A percentile compares a stretch with the other conserved stretches of the same genome.
Conservation (phyloP, 805 yeast genomes). For the Cyberlindnera euphorbiae region DNA sequence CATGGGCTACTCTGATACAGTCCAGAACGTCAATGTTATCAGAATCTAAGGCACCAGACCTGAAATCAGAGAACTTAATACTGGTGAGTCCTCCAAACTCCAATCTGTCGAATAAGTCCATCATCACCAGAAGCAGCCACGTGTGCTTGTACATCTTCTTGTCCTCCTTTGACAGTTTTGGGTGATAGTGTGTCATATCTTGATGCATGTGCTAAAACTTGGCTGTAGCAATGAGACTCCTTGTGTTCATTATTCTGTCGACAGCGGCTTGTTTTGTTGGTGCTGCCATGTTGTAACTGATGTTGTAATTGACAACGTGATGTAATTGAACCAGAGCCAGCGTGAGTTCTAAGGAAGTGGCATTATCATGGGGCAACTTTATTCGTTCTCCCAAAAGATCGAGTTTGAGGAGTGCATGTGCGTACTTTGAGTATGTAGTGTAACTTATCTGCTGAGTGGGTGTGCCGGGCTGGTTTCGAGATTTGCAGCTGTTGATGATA, state of each 20-base stretch:
- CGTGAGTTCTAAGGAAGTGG: background rate
- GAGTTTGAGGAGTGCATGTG: constrained; percentile 1
- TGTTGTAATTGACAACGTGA: constrained; percentile 1
- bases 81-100: constrained; percentile 3
- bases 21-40: background rate
- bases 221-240: background rate
- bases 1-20: constrained; percentile 1
- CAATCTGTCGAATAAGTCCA: constrained; percentile 2
- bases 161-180: constrained; percentile 2
- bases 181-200: constrained; percentile 1
- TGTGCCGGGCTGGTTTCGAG: no score
- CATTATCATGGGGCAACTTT: background rate
- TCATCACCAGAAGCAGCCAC: constrained; percentile 2
- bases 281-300: background rate
- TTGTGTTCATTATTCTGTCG: constrained; percentile 2
- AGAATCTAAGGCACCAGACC: constrained; percentile 1
- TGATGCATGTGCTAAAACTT: constrained; percentile 3
- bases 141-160: constrained; percentile 3
- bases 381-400: background rate
- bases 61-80: background rate
- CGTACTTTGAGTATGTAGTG: background rate
- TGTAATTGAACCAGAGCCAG: constrained; percentile 2
- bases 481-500: no score
- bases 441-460: no score
- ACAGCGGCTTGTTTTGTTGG: background rate